A percentile compares a stretch with the other conserved stretches of the same genome.
These are phyloP conservation scores for Ustilago nuda DNA, from an alignment of 1,284 basidiomycete species.

Conservation along the genomic window DNA sequence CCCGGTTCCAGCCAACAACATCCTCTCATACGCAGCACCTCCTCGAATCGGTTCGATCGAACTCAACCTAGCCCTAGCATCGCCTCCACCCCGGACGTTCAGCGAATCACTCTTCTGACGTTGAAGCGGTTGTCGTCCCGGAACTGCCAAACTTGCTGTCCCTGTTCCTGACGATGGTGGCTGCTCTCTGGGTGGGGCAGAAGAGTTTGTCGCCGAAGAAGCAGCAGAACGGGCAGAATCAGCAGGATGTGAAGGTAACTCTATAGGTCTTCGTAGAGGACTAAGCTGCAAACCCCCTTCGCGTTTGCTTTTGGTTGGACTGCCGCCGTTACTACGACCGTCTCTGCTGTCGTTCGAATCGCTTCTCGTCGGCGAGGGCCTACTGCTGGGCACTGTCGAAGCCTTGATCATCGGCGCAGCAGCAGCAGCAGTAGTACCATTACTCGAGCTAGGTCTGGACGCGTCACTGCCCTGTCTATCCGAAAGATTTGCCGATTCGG, in stretches of 20 bases:
- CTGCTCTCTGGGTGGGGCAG: slow-evolving; percentile 1
- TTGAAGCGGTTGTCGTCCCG: slow-evolving; percentile 17
- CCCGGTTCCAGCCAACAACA: slow-evolving; percentile 61
- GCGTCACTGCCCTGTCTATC: slow-evolving; percentile 24
- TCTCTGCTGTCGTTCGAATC: slow-evolving; percentile 10
- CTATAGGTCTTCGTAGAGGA: slow-evolving; percentile 25
- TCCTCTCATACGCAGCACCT: slow-evolving; percentile 62
- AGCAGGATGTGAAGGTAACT: slow-evolving; percentile 26
- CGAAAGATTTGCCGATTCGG: slow-evolving; percentile 36
- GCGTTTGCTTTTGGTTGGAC: slow-evolving; percentile 28
- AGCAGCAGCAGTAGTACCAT: slow-evolving; percentile 13
- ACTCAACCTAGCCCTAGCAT: slow-evolving; percentile 60
- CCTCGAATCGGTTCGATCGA: slow-evolving; percentile 61
- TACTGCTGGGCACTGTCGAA: neutral
- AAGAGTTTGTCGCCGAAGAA: slow-evolving; percentile 9
- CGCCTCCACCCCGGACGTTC: slow-evolving; percentile 34
- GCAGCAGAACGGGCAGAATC: slow-evolving; percentile 16
- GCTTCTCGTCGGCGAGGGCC: slow-evolving; percentile 13
- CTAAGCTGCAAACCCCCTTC: slow-evolving; percentile 32
- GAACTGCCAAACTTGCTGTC: slow-evolving; percentile 16
- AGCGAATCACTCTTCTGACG: slow-evolving; percentile 40
- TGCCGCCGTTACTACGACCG: slow-evolving; percentile 10
- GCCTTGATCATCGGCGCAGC: slow-evolving; percentile 14
- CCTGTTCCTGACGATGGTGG: neutral
- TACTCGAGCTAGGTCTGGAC: slow-evolving; percentile 25